phyloP scores from a whole-genome alignment of 176 grass and related monocot genomes.

The Microstegium vimineum region DNA sequence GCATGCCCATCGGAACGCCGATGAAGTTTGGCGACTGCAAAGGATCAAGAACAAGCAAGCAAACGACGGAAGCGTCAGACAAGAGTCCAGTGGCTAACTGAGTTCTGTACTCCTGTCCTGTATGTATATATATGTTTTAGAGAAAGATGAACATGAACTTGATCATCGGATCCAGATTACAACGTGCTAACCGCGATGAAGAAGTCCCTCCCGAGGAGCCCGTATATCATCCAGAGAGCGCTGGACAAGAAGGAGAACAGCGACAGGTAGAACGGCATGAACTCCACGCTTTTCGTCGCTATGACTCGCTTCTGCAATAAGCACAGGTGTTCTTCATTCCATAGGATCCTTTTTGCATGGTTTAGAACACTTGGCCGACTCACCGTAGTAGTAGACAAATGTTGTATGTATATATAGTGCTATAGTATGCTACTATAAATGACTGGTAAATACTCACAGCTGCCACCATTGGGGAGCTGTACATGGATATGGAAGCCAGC shows the following conservation, averaged over 20 bases:
- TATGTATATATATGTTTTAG: neutral
- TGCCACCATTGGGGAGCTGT: constrained; percentile 58
- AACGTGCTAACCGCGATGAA: constrained; percentile 41
- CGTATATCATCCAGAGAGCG: constrained; percentile 58
- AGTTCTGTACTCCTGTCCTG: neutral
- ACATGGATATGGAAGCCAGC: constrained; percentile 70
- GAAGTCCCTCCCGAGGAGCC: constrained; percentile 51
- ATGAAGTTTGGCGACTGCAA: constrained; percentile 67
- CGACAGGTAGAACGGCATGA: constrained; percentile 76
- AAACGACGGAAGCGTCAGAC: neutral
- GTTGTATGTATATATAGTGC: too few species aligned
- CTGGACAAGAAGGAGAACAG: constrained; percentile 66
- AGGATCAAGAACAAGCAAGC: neutral
- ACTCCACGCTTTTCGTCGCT: constrained; percentile 63
- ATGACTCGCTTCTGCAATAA: constrained; percentile 58
- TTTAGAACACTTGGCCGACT: neutral
- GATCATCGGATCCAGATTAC: neutral
- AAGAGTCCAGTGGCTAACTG: too few species aligned
- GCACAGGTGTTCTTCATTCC: neutral
- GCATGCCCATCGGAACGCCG: constrained; percentile 46
- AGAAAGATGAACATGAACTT: neutral
- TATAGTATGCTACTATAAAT: too few species aligned
- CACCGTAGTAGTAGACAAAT: neutral
- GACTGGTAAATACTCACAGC: constrained; percentile 26
- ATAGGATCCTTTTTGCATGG: neutral